Base-by-base conservation (phyloP, 2,329 filamentous ascomycete species). In the Lasiodiplodia hormozganensis region DNA sequence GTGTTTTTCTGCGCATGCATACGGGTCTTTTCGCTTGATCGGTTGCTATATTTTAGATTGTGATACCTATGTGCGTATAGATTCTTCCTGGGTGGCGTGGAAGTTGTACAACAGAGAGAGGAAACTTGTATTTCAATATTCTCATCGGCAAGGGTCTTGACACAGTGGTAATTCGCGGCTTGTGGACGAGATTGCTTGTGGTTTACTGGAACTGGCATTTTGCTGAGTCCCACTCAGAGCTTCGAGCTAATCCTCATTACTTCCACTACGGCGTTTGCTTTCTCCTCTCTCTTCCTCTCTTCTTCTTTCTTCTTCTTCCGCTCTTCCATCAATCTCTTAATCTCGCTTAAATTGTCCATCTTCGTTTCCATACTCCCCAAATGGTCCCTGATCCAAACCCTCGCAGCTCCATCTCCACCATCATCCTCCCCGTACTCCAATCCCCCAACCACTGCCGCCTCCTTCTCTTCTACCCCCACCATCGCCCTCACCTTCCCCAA, bases 51-150 rank as follows among this genome's bases (percentile, higher is more conserved):
- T 31, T 49, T 52, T 64, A 52, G 60, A 64, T 52, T 64, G 47
- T 52, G 60, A 64, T 64, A 64, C 60, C 60, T 64, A 64, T 64
- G 60, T 52, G 60, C 60, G 60, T 52, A 38, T 64, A 64, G 60
- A 64, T 52, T 64, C 43, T 47, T 47, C 8, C n/a, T 21, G 21
- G 43, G 43, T n/a, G 43, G 43, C 21, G 8, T n/a, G 43, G 43
- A 47, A 47, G 43, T 18, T 47, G 43, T 47, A 21, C 8, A 47
- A 47, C 43, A 47, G 43, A 47, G 40, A 47, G 21, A 47, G 18
- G 8, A 47, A 21, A 47, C 18, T 10, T 21, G 18, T 21, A 21
- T 47, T 21, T n/a, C 2, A 5, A 47, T 21, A 2, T 47, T 10
- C 3, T 47, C 16, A 47, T 47, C 11, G 21, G 4, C 21, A 18